These are phyloP conservation scores for Gracilaria gracilis DNA, from an alignment of 23 red algal species.

Conservation along the genomic window DNA sequence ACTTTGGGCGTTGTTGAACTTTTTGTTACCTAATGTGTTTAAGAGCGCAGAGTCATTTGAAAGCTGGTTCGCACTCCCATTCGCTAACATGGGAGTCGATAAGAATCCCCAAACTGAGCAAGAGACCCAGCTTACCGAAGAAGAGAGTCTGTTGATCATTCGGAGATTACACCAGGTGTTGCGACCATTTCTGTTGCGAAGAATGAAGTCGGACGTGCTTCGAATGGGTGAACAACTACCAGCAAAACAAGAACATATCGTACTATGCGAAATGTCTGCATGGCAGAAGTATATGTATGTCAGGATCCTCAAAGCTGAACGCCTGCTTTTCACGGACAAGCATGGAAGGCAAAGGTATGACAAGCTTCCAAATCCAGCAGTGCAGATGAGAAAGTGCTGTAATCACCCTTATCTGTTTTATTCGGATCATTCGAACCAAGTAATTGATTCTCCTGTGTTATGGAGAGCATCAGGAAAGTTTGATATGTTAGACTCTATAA, in stretches of 20 bases:
- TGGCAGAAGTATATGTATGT: slow-evolving; percentile 93
- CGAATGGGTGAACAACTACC: slow-evolving; percentile 95
- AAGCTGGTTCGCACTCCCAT: slow-evolving; percentile 96
- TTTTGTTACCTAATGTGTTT: slow-evolving; percentile 94
- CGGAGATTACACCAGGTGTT: slow-evolving; percentile 94
- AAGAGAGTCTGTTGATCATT: slow-evolving; percentile 96
- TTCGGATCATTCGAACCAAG: slow-evolving; percentile 63
- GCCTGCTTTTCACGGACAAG: slow-evolving; percentile 87
- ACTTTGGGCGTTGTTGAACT: slow-evolving; percentile 99
- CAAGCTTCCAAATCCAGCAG: slow-evolving; percentile 86
- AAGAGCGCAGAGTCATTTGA: slow-evolving; percentile 96
- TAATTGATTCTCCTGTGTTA: slow-evolving; percentile 77
- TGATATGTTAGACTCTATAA: slow-evolving; percentile 91
- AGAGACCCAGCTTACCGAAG: slow-evolving; percentile 90
- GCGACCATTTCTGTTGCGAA: slow-evolving; percentile 92
- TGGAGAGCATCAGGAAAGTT: slow-evolving; percentile 96
- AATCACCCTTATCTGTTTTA: slow-evolving; percentile 99
- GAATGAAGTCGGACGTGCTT: slow-evolving; percentile 94
- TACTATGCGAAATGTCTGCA: slow-evolving; percentile 98
- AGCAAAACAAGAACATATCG: slow-evolving; percentile 88
- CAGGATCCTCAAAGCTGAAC: slow-evolving; percentile 82
- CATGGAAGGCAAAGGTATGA: slow-evolving; percentile 91
- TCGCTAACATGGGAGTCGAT: slow-evolving; percentile 77
- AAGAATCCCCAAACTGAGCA: slow-evolving; percentile 70
- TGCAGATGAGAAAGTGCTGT: slow-evolving; percentile 95